Conservation (phyloP, 108 stramenopile species). For the Skeletonema costatum region DNA sequence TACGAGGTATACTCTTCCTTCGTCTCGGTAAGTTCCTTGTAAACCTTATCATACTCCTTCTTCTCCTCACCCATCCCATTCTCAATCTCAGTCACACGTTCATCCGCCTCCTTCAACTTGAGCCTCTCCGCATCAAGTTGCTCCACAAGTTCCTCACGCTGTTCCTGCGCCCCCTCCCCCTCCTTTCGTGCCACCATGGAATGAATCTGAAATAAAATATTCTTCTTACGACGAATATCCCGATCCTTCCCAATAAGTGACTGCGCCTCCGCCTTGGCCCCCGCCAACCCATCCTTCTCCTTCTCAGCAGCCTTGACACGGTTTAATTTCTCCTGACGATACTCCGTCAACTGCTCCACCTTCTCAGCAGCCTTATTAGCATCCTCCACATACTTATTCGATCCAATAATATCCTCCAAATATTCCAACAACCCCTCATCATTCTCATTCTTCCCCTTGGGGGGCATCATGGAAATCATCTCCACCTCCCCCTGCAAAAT, state of each 20-base stretch:
- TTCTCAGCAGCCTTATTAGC: conserved; percentile 83
- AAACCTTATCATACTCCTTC: conserved; percentile 66
- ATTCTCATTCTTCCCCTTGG: conserved; percentile 93
- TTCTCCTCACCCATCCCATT: conserved; percentile 53
- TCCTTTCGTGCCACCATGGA: conserved; percentile 52
- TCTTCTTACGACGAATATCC: conserved; percentile 89
- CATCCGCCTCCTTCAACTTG: conserved; percentile 49
- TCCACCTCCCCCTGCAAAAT: conserved; percentile 99
- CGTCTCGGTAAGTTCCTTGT: conserved; percentile 63
- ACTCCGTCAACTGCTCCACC: conserved; percentile 84
- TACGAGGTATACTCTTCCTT: conserved; percentile 89
- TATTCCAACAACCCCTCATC: conserved; percentile 99
- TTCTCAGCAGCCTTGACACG: conserved; percentile 96
- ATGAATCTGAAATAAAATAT: conserved; percentile 86
- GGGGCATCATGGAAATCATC: conserved; percentile 99
- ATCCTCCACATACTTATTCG: conserved; percentile 90
- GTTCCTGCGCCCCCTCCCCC: conserved; percentile 43
- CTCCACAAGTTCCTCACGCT: conserved; percentile 45
- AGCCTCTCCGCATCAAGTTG: conserved; percentile 52
- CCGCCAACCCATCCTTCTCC: conserved; percentile 90
- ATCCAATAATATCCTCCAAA: conserved; percentile 98
- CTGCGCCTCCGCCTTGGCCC: conserved; percentile 91
- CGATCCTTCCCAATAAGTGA: conserved; percentile 82
- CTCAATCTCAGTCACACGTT: conserved; percentile 71
- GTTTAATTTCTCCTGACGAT: conserved; percentile 90